phyloP scores from a whole-genome alignment of 164 flowering plant genomes.

The Sextonia rubra region DNA sequence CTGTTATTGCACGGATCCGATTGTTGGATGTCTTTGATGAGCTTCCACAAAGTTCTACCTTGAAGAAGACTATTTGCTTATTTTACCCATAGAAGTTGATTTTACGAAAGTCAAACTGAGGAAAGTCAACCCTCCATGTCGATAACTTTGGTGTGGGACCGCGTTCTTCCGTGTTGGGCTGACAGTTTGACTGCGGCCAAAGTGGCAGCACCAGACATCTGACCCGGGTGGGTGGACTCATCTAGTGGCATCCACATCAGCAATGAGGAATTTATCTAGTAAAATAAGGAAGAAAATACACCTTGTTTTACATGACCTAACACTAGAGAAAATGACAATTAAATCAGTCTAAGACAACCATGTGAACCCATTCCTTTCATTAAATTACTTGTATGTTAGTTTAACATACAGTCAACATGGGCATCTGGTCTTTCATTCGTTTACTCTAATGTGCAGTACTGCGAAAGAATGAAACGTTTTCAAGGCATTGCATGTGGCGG shows the following conservation, averaged over 20 bases:
- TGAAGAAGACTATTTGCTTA: neutral
- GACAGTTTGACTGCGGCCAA: neutral
- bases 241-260: slow-evolving; percentile 2
- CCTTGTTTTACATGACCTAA: slow-evolving; percentile 9
- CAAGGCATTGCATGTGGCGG: slow-evolving; percentile 21
- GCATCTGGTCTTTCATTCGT: neutral
- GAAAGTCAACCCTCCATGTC: neutral
- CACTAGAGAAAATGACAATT: neutral
- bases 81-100: neutral
- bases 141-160: neutral
- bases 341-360: neutral
- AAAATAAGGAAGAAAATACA: neutral
- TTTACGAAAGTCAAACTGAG: neutral
- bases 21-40: neutral
- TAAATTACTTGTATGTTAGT: neutral
- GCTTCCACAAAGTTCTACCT: neutral
- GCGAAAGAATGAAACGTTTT: slow-evolving; percentile 8
- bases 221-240: neutral
- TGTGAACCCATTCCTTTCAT: slow-evolving; percentile 3
- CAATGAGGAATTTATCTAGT: neutral
- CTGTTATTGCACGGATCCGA: neutral
- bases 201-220: neutral
- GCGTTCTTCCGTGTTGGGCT: neutral
- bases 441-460: neutral
- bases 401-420: neutral